Conservation (phyloP, 2,329 filamentous ascomycete genomes). For the Diatrype stigma region DNA sequence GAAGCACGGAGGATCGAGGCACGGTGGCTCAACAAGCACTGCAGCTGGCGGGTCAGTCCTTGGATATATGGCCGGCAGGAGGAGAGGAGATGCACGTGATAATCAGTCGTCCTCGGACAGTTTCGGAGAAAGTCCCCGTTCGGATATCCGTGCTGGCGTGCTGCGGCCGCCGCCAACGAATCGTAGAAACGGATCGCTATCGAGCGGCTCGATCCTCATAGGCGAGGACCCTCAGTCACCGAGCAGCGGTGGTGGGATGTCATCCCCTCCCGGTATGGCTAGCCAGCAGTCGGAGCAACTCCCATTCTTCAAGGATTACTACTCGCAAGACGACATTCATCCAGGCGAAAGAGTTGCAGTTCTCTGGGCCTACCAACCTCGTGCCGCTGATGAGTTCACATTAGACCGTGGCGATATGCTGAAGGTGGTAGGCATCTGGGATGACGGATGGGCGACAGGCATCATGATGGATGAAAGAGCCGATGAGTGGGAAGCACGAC, state of each 20-base stretch:
- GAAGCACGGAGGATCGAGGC: constrained; percentile 45
- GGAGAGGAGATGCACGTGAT: constrained; percentile 35
- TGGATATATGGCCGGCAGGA: constrained; percentile 42
- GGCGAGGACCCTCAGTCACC: constrained; percentile 71
- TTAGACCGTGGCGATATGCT: constrained; percentile 96
- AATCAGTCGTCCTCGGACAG: constrained; percentile 68
- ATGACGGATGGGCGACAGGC: constrained; percentile 97
- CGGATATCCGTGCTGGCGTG: constrained; percentile 53
- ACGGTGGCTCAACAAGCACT: constrained; percentile 42
- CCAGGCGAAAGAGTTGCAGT: constrained; percentile 85
- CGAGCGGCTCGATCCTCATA: constrained; percentile 74
- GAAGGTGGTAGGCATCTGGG: constrained; percentile 97
- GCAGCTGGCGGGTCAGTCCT: constrained; percentile 43
- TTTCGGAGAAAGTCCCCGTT: constrained; percentile 68
- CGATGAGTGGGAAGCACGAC: constrained; percentile 80
- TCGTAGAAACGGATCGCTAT: constrained; percentile 82
- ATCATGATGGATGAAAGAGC: constrained; percentile 76
- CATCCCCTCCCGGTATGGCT: constrained; percentile 76
- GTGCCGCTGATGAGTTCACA: constrained; percentile 87
- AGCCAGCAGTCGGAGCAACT: constrained; percentile 95
- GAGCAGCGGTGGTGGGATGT: constrained; percentile 66
- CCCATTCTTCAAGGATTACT: constrained; percentile 97
- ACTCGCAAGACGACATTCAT: constrained; percentile 93
- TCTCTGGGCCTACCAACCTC: constrained; percentile 94
- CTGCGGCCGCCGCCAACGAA: constrained; percentile 55